Conservation (phyloP, 1,284 basidiomycete species). For the Tetrapyrgos nigripes region DNA sequence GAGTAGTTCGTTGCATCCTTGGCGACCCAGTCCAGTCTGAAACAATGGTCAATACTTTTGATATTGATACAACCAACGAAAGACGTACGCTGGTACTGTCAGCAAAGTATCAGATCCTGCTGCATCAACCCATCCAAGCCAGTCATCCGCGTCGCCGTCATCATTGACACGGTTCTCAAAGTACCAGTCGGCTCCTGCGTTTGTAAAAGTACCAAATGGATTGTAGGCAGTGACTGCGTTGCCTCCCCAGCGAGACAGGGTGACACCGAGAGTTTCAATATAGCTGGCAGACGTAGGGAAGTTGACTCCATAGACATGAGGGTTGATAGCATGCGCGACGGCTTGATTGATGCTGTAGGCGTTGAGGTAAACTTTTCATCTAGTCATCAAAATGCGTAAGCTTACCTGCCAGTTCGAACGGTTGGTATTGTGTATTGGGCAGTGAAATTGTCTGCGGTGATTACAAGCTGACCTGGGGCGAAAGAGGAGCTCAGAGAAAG, state of each 20-base stretch:
- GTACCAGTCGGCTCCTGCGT: slow-evolving; percentile 59
- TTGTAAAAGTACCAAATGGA: slow-evolving; percentile 54
- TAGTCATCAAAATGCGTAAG: too few relatives aligned
- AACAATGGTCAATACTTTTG: slow-evolving; percentile 1
- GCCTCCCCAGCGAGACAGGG: slow-evolving; percentile 57
- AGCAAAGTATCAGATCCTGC: slow-evolving; percentile 50
- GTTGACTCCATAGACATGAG: slow-evolving; percentile 56
- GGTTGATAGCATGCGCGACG: slow-evolving; percentile 46
- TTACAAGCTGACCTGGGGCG: slow-evolving; percentile 44
- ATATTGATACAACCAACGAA: not conserved
- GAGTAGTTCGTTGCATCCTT: slow-evolving; percentile 58
- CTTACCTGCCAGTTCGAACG: slow-evolving; percentile 44
- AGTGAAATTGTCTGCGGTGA: slow-evolving; percentile 43
- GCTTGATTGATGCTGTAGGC: slow-evolving; percentile 39
- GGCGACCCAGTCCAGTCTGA: slow-evolving; percentile 58
- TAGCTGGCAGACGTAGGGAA: slow-evolving; percentile 52
- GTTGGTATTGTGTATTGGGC: slow-evolving; percentile 49
- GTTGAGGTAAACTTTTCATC: too few relatives aligned
- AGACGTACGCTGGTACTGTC: slow-evolving; percentile 52
- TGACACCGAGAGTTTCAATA: slow-evolving; percentile 51
- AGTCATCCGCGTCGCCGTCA: slow-evolving; percentile 48
- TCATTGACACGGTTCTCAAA: slow-evolving; percentile 54
- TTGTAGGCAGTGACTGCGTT: slow-evolving; percentile 62
- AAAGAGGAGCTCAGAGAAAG: slow-evolving; percentile 45
- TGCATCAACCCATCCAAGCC: slow-evolving; percentile 51